These are phyloP conservation scores for Aspergillus hancockii DNA, from an alignment of 495 filamentous ascomycete species.

Conservation along the genomic window DNA sequence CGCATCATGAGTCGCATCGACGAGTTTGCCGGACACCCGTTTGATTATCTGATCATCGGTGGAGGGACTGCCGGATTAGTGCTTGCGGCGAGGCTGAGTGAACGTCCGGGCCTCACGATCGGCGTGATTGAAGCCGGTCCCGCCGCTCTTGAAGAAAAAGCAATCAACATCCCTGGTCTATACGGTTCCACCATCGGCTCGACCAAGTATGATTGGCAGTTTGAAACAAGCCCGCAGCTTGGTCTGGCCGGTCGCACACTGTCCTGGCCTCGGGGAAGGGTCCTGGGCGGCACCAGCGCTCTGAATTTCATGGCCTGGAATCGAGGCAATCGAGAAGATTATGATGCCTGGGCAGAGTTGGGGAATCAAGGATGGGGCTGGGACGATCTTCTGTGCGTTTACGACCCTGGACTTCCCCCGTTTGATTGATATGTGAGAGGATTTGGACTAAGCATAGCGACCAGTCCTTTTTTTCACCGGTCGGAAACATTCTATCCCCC, in stretches of 20 bases:
- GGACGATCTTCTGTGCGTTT: conserved; percentile 36
- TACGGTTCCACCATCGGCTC: conserved; percentile 42
- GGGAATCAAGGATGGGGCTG: conserved; percentile 48
- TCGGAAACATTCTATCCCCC: conserved; percentile 48
- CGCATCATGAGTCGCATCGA: conserved; percentile 8
- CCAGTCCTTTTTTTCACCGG: conserved; percentile 18
- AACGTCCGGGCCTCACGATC: conserved; percentile 40
- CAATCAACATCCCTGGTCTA: conserved; percentile 43
- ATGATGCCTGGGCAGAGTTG: conserved; percentile 46
- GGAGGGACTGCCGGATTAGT: conserved; percentile 40
- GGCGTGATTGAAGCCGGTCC: conserved; percentile 51
- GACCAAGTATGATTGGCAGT: conserved; percentile 46
- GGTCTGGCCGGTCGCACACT: conserved; percentile 35
- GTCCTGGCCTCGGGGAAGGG: conserved; percentile 26
- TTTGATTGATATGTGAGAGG: no score
- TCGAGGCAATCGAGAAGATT: conserved; percentile 27
- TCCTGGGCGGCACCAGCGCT: conserved; percentile 24
- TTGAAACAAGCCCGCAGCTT: conserved; percentile 40
- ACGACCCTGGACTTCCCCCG: conserved; percentile 17
- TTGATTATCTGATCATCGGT: conserved; percentile 42
- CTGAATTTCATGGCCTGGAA: conserved; percentile 40
- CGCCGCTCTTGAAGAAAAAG: conserved; percentile 36
- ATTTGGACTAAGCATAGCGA: no score
- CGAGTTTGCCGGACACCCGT: conserved; percentile 19
- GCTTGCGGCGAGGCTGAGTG: conserved; percentile 47